Evolutionary conservation across 192 early-diverging fungal genomes (phyloP).

Genomic region (Dissophora globulifera): DNA sequence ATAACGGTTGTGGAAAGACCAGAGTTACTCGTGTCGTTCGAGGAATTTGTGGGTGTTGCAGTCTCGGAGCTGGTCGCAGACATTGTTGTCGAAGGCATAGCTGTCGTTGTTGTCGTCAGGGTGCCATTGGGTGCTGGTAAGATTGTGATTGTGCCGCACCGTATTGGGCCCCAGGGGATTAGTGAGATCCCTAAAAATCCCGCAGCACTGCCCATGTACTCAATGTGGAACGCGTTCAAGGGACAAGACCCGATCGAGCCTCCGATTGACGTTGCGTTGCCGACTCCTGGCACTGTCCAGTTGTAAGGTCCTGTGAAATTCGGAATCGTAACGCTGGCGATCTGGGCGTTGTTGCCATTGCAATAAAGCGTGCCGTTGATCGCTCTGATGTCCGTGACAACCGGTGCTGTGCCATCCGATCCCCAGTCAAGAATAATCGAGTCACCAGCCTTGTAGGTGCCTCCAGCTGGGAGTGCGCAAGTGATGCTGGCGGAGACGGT

Average conservation of each 20-base stretch:
- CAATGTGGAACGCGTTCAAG: slow-evolving; percentile 37
- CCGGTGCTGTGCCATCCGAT: slow-evolving; percentile 15
- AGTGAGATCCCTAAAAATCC: slow-evolving; percentile 4
- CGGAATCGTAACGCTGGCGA: slow-evolving; percentile 23
- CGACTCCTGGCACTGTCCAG: slow-evolving; percentile 40
- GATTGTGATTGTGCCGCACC: slow-evolving; percentile 40
- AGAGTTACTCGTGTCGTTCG: not conserved
- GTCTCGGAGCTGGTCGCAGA: not conserved
- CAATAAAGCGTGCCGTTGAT: slow-evolving; percentile 36
- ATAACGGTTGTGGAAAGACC: slow-evolving; percentile 27
- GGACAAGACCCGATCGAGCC: slow-evolving; percentile 22
- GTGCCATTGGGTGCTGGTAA: slow-evolving; percentile 29
- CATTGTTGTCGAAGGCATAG: slow-evolving; percentile 11
- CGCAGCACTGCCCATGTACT: slow-evolving; percentile 19
- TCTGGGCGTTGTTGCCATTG: slow-evolving; percentile 17
- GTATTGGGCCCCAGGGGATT: slow-evolving; percentile 34
- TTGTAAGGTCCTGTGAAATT: slow-evolving; percentile 16
- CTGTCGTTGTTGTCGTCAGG: slow-evolving; percentile 24
- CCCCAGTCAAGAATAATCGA: slow-evolving; percentile 31
- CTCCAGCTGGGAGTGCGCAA: slow-evolving; percentile 36
- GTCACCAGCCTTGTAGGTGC: slow-evolving; percentile 42
- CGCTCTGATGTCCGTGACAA: slow-evolving; percentile 14
- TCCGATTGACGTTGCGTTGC: slow-evolving; percentile 35
- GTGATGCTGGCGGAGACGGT: slow-evolving; percentile 20
- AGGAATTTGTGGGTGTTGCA: not conserved